phyloP scores from a whole-genome alignment of 2,329 filamentous ascomycete genomes.

The Amauroascus niger region DNA sequence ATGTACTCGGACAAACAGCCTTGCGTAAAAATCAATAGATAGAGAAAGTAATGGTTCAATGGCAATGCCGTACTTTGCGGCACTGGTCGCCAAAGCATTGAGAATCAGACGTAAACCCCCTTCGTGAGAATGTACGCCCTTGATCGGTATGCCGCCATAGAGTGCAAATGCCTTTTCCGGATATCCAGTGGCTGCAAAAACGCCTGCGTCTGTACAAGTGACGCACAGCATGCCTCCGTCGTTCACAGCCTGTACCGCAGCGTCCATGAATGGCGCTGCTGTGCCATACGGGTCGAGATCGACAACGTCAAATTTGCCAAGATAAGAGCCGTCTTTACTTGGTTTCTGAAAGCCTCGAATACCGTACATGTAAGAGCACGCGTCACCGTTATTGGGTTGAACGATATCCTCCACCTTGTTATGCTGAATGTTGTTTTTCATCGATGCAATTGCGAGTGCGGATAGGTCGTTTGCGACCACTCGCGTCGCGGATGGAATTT shows the following conservation, averaged over 20 bases:
- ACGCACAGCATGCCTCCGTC: constrained; percentile 88
- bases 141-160: constrained; percentile 84
- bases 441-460: constrained; percentile 63
- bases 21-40: constrained; percentile 90
- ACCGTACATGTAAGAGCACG: constrained; percentile 83
- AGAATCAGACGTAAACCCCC: constrained; percentile 78
- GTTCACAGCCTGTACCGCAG: constrained; percentile 74
- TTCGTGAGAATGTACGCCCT: constrained; percentile 79
- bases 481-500: constrained; percentile 72
- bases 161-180: constrained; percentile 86
- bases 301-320: constrained; percentile 75
- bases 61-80: constrained; percentile 72
- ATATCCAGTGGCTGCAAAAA: constrained; percentile 91
- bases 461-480: constrained; percentile 88
- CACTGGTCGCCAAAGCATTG: constrained; percentile 67
- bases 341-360: constrained; percentile 40
- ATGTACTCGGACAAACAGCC: constrained; percentile 74
- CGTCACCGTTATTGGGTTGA: constrained; percentile 66
- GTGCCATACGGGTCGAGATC: constrained; percentile 95
- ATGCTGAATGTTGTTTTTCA: constrained; percentile 73
- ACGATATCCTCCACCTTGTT: constrained; percentile 67
- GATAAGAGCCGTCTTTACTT: constrained; percentile 27
- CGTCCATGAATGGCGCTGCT: constrained; percentile 83
- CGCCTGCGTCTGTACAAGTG: constrained; percentile 90
- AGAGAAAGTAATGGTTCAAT: constrained; percentile 87